Evolutionary conservation across 2,329 filamentous ascomycete genomes (phyloP), one percentile per base, ranked within the genome.

Genomic region (Colletotrichum liriopes): DNA sequence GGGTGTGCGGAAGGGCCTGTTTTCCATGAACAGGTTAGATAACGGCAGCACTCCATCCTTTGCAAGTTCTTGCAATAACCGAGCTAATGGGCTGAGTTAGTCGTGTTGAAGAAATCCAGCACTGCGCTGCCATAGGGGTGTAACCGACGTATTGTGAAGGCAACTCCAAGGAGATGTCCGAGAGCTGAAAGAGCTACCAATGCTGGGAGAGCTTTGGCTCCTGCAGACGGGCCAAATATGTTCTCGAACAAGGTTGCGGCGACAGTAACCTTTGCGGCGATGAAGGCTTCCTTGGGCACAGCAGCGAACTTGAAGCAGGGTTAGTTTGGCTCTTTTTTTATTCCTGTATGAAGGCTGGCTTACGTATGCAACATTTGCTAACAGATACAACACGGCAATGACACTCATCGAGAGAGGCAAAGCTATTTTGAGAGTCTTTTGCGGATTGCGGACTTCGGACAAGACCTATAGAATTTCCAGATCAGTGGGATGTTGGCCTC

Each of bases 11-110:
- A 77, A 77, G 3, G 76, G 75, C 1, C 76, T 65, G 32, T 77
- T 77, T 49, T 77, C 76, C 76, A 77, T 77, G 11, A 76, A 75
- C 9, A 77, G 29, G 54, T 77, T 71, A 11, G 76, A 72, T n/a
- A 77, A 77, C 9, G 76, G 76, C 18, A 77, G 43, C 2, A 71
- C 71, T 5, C 71, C 67, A 16, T 73, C 67, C 58, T 73, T 73
- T 1, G 71, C 61, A 18, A 76, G 71, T 43, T 77, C 76, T 37
- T 77, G 76, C 5, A 77, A 72, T 11, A 77, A 59, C 5, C 76
- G 75, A n/a, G 70, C 70, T 72, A 6, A 18, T 7, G 14, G 5
- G 0, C 0, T 12, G 5, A 32, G 29, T 67, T 39, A 47, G 65
- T 18, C 39, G 7, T 0, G 2, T 8, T 43, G 0, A 35, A 35